Evolutionary conservation across 306 rosid genomes (phyloP).

Genomic region (Hippophae rhamnoides): DNA sequence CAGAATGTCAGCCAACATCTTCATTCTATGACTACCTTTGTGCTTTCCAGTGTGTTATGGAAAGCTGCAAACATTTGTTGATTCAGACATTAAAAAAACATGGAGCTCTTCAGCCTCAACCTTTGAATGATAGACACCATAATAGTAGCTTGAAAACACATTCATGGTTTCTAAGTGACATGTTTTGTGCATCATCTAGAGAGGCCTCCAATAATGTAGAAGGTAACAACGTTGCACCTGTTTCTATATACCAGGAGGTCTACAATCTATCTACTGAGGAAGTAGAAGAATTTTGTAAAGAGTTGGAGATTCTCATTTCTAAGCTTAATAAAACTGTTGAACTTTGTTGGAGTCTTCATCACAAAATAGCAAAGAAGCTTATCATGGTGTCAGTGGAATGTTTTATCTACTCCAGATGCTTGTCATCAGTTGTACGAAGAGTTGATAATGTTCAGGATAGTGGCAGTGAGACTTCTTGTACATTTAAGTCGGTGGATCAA

Average conservation of each 20-base stretch:
- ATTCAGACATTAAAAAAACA: slow-evolving; percentile 38
- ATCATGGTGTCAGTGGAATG: slow-evolving; percentile 56
- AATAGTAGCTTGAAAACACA: slow-evolving; percentile 34
- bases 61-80: slow-evolving; percentile 54
- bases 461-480: slow-evolving; percentile 40
- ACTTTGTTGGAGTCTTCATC: slow-evolving; percentile 79
- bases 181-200: slow-evolving; percentile 23
- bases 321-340: slow-evolving; percentile 58
- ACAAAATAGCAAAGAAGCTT: slow-evolving; percentile 59
- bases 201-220: slow-evolving; percentile 31
- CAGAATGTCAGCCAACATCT: slow-evolving; percentile 58
- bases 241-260: slow-evolving; percentile 17
- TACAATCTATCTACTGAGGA: slow-evolving; percentile 38
- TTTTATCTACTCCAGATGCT: slow-evolving; percentile 52
- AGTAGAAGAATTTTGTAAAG: slow-evolving; percentile 51
- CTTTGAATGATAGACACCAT: slow-evolving; percentile 25
- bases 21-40: slow-evolving; percentile 63
- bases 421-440: slow-evolving; percentile 40
- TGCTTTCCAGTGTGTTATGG: slow-evolving; percentile 73
- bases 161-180: slow-evolving; percentile 53
- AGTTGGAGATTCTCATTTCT: slow-evolving; percentile 50
- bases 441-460: slow-evolving; percentile 33
- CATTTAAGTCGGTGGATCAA: slow-evolving; percentile 32
- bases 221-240: slow-evolving; percentile 19
- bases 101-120: slow-evolving; percentile 51